Evolutionary conservation across 2,329 filamentous ascomycete species (phyloP).

Genomic region (Pseudopyricularia cyperi): DNA sequence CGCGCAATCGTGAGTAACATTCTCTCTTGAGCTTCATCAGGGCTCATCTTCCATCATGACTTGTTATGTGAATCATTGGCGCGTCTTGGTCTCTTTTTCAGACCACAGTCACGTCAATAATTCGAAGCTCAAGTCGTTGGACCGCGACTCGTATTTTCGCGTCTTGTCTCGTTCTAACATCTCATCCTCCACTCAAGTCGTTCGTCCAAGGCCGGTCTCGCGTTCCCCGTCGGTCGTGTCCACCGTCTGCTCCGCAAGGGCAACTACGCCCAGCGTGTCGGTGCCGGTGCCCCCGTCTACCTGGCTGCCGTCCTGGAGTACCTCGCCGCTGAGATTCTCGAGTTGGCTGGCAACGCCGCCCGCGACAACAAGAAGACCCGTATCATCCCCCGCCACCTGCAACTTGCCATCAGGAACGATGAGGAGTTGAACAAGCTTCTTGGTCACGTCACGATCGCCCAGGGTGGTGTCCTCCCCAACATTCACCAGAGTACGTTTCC

Average conservation of each 20-base stretch:
- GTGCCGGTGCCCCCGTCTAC: slow-evolving; percentile 96
- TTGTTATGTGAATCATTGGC: not conserved
- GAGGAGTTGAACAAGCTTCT: slow-evolving; percentile 97
- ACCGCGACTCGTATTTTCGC: not conserved
- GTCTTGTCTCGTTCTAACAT: slow-evolving; percentile 20
- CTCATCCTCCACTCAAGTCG: slow-evolving; percentile 44
- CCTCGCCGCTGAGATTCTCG: slow-evolving; percentile 92
- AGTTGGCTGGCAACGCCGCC: slow-evolving; percentile 94
- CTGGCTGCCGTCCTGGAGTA: slow-evolving; percentile 98
- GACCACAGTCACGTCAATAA: not conserved
- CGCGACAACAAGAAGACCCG: slow-evolving; percentile 99
- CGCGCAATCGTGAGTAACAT: slow-evolving; percentile 81
- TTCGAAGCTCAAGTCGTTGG: slow-evolving; percentile 1
- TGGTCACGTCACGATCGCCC: slow-evolving; percentile 90
- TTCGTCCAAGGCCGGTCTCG: slow-evolving; percentile 98
- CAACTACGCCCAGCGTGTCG: slow-evolving; percentile 99
- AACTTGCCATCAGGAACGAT: slow-evolving; percentile 95
- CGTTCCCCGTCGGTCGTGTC: slow-evolving; percentile 98
- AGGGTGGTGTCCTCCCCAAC: slow-evolving; percentile 94
- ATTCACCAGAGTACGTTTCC: slow-evolving; percentile 80
- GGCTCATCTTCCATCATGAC: not conserved
- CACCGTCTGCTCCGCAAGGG: slow-evolving; percentile 98
- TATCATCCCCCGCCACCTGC: slow-evolving; percentile 93
- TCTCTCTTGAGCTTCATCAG: not conserved
- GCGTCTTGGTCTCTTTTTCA: not conserved